These are phyloP conservation scores for Colletotrichum simmondsii DNA, from an alignment of 2,329 filamentous ascomycete genomes.

Conservation along the genomic window DNA sequence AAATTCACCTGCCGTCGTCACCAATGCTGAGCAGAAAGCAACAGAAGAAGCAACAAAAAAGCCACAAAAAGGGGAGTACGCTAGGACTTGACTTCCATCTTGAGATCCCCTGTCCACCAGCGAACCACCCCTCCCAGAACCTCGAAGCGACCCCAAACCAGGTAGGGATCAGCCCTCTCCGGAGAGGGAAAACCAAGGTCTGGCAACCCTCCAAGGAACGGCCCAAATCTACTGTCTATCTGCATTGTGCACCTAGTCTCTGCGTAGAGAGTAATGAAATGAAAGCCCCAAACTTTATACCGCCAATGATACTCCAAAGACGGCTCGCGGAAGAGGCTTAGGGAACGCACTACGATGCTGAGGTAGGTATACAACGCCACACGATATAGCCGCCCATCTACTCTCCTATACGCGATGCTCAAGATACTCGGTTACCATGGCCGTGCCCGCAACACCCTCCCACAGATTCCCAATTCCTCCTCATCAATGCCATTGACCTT, in stretches of 20 bases:
- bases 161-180: constrained; percentile 11
- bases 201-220: neutral
- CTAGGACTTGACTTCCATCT: constrained; percentile 31
- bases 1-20: neutral
- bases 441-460: neutral
- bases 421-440: neutral
- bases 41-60: neutral
- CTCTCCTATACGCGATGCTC: neutral
- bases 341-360: too few species aligned
- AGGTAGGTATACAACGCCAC: constrained; percentile 8
- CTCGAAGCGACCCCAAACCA: constrained; percentile 9
- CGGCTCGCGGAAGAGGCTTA: neutral
- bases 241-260: neutral
- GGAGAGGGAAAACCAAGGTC: constrained; percentile 17
- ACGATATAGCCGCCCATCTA: neutral
- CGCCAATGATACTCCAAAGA: constrained; percentile 1
- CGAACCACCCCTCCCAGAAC: neutral
- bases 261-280: neutral
- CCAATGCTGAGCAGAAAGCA: constrained; percentile 1
- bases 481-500: neutral
- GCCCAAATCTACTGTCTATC: neutral
- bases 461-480: neutral
- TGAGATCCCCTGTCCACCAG: constrained; percentile 8
- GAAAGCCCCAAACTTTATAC: neutral
- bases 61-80: neutral